Evolutionary conservation across 1,284 basidiomycete species (phyloP).

Genomic region (Sanghuangporus sanghuang): DNA sequence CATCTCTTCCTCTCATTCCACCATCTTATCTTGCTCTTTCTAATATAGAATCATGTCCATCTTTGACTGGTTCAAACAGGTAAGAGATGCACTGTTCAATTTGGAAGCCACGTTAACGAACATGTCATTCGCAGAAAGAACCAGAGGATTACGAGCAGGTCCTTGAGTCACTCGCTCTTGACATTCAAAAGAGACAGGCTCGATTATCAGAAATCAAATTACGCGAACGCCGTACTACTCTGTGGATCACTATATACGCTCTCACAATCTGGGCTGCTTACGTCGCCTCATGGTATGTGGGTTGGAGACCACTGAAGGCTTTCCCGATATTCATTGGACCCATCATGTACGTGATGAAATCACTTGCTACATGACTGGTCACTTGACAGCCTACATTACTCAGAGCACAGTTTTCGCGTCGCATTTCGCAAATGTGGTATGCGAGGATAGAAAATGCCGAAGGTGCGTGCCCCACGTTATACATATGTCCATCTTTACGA

Average conservation of each 20-base stretch:
- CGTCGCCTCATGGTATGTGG: conserved; percentile 77
- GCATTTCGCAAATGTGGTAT: conserved; percentile 87
- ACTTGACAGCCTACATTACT: conserved; percentile 12
- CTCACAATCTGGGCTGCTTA: conserved; percentile 79
- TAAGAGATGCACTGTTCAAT: neutral
- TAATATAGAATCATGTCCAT: conserved; percentile 5
- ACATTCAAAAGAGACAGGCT: conserved; percentile 71
- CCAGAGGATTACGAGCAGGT: conserved; percentile 69
- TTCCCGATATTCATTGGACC: conserved; percentile 69
- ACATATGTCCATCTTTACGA: neutral
- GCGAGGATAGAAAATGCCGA: conserved; percentile 79
- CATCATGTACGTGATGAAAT: conserved; percentile 54
- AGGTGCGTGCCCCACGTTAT: conserved; percentile 46
- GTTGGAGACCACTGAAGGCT: conserved; percentile 51
- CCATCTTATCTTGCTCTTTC: neutral
- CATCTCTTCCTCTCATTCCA: neutral
- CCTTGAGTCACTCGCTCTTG: conserved; percentile 56
- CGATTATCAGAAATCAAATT: conserved; percentile 85
- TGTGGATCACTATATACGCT: conserved; percentile 81
- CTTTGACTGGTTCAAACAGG: conserved; percentile 17
- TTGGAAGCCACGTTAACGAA: neutral
- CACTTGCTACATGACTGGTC: neutral
- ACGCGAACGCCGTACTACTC: conserved; percentile 77
- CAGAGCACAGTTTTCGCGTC: conserved; percentile 79
- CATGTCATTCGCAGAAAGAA: conserved; percentile 28